Evolutionary conservation across 768 basidiomycete genomes (phyloP).

Genomic region (Lentinus brumalis): DNA sequence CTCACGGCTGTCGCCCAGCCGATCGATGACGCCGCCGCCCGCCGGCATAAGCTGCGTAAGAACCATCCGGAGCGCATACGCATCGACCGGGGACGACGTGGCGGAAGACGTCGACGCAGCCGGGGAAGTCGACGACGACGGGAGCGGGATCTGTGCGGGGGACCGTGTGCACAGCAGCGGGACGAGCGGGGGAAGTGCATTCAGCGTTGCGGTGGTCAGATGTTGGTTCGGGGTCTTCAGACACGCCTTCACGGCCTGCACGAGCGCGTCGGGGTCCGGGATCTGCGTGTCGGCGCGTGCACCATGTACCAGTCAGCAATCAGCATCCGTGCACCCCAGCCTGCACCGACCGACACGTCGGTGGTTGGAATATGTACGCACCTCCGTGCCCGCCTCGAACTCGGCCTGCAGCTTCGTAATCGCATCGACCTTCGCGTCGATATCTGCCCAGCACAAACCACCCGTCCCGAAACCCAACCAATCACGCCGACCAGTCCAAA

Average conservation of each 20-base stretch:
- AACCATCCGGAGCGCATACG: constrained; percentile 63
- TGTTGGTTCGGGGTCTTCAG: constrained; percentile 83
- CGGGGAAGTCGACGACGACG: constrained; percentile 36
- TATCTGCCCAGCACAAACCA: constrained; percentile 47
- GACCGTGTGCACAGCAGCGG: constrained; percentile 54
- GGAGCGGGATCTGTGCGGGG: constrained; percentile 22
- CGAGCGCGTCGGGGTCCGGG: constrained; percentile 63
- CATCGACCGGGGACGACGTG: constrained; percentile 52
- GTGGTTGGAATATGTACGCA: constrained; percentile 34
- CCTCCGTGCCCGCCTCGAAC: constrained; percentile 74
- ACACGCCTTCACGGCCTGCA: constrained; percentile 69
- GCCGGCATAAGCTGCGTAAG: constrained; percentile 70
- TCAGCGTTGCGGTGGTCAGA: constrained; percentile 74
- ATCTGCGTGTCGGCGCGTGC: constrained; percentile 47
- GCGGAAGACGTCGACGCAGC: constrained; percentile 47
- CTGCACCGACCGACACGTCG: too few species aligned
- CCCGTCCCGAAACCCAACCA: neutral
- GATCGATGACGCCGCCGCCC: constrained; percentile 73
- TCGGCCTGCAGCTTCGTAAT: constrained; percentile 75
- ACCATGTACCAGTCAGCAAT: neutral
- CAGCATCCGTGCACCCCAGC: neutral
- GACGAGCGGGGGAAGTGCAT: constrained; percentile 65
- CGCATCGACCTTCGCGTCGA: constrained; percentile 80
- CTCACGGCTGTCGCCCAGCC: constrained; percentile 78
- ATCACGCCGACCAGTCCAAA: constrained; percentile 3